A percentile compares a stretch with the other conserved stretches of the same genome.
Evolutionary conservation across 1,284 basidiomycete genomes (phyloP).

Genomic region (Inonotus hispidus): DNA sequence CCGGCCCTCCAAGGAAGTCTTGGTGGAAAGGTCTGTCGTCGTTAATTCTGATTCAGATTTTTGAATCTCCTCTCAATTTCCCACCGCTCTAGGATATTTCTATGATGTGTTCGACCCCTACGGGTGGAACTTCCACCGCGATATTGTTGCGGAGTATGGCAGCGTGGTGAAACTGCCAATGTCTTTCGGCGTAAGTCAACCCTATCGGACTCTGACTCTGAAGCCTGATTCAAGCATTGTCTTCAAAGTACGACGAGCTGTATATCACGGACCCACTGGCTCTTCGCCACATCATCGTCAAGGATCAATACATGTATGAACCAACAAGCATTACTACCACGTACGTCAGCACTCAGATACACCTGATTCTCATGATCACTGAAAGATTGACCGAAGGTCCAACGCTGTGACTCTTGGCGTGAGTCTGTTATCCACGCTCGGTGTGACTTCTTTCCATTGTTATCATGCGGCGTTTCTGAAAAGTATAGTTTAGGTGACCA

Average conservation of each 20-base stretch:
- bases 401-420: slow-evolving; percentile 9
- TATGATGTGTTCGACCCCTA: slow-evolving; percentile 10
- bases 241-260: slow-evolving; percentile 31
- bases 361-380: neutral
- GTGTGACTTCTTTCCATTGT: slow-evolving; percentile 8
- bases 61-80: no score
- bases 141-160: slow-evolving; percentile 20
- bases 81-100: slow-evolving; percentile 19
- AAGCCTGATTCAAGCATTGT: no score
- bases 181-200: slow-evolving; percentile 23
- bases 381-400: slow-evolving; percentile 1
- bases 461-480: neutral
- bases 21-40: slow-evolving; percentile 2
- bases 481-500: slow-evolving; percentile 30
- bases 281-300: slow-evolving; percentile 35
- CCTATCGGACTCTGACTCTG: neutral
- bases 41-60: neutral
- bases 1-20: slow-evolving; percentile 12
- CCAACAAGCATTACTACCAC: slow-evolving; percentile 23
- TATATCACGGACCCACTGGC: slow-evolving; percentile 36
- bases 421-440: slow-evolving; percentile 9
- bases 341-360: slow-evolving; percentile 19
- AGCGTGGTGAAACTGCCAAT: slow-evolving; percentile 18
- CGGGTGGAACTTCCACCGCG: slow-evolving; percentile 17
- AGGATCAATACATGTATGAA: slow-evolving; percentile 32